Evolutionary conservation across 1,284 basidiomycete genomes (phyloP), one percentile per base, ranked within the genome.

Genomic region (Wolfiporia cocos): DNA sequence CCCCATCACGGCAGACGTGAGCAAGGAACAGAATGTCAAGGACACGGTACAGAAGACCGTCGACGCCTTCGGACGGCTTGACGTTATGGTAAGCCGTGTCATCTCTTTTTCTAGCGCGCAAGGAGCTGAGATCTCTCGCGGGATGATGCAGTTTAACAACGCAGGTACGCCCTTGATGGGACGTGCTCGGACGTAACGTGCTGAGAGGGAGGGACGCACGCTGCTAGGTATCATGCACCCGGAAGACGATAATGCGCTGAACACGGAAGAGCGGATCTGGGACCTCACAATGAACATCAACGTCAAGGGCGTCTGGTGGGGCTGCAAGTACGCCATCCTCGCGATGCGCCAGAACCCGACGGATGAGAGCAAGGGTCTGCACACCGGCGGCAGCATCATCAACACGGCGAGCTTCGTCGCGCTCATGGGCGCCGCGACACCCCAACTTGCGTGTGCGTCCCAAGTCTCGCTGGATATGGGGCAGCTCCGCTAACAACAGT

Each of bases 251-350:
- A 86, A 93, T 60, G 94, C 94, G 5, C 71, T 97, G 56, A 93
- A 92, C 63, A 98, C 94, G 12, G 92, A 95, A 56, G 94, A 98
- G 66, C 81, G 76, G 51, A 92, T 97, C 63, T 97, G 94, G 93
- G 91, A 95, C 63, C 71, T 92, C 44, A 92, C 90, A 4, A 91
- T 94, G 83, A 74, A 80, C 48, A 86, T 97, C 70, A 98, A 98
- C 64, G 80, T 95, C 62, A 98, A 98, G 67, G 94, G 94, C 42
- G 95, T 97, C 46, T 97, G 94, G 94, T 98, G 86, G 82, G 94
- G 95, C 34, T 94, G 88, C 76, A 96, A 97, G 67, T 86, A 98
- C 60, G 94, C 92, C 5, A 93, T 98, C 59, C 71, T 86, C 42
- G 95, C 94, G 19, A 98, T 98, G 94, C 82, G 91, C 49, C 69